A percentile compares a stretch with the other conserved stretches of the same genome.
Conservation (phyloP, 345 rosid genomes). For the Dovyalis caffra region DNA sequence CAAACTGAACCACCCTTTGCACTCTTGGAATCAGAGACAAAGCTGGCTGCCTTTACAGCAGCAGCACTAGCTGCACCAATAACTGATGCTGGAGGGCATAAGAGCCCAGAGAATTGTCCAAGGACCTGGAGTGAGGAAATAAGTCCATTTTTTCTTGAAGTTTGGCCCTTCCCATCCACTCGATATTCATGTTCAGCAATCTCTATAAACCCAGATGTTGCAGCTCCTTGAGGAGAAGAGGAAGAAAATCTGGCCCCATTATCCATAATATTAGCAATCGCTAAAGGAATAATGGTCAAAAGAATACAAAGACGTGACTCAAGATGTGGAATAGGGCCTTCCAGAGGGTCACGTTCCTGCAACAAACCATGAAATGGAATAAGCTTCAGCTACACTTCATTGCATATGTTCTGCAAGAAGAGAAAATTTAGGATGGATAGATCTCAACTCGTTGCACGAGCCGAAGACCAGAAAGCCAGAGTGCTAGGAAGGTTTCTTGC, state of each 20-base stretch:
- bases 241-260: conserved; percentile 27
- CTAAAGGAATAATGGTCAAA: conserved; percentile 58
- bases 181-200: conserved; percentile 19
- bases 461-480: conserved; percentile 73
- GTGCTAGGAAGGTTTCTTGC: conserved; percentile 70
- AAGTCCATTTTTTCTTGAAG: conserved; percentile 37
- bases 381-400: neutral
- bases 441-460: conserved; percentile 68
- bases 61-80: conserved; percentile 48
- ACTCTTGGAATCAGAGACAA: conserved; percentile 36
- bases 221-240: conserved; percentile 25
- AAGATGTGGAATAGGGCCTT: conserved; percentile 71
- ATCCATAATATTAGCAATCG: conserved; percentile 44
- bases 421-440: conserved; percentile 4
- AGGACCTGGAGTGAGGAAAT: conserved; percentile 53
- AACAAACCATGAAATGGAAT: conserved; percentile 7
- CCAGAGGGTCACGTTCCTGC: conserved; percentile 61
- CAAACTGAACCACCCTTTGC: conserved; percentile 23
- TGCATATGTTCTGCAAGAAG: neutral
- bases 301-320: conserved; percentile 65
- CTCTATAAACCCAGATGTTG: conserved; percentile 22
- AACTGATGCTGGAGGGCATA: conserved; percentile 53
- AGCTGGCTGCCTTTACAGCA: conserved; percentile 50
- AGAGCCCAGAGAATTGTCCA: conserved; percentile 52
- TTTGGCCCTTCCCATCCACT: conserved; percentile 22